Percentiles rank a stretch among this genome's conserved stretches.
These are phyloP conservation scores for Rhamnella rubrinervis DNA, from an alignment of 331 rosid species.

Conservation along the genomic window DNA sequence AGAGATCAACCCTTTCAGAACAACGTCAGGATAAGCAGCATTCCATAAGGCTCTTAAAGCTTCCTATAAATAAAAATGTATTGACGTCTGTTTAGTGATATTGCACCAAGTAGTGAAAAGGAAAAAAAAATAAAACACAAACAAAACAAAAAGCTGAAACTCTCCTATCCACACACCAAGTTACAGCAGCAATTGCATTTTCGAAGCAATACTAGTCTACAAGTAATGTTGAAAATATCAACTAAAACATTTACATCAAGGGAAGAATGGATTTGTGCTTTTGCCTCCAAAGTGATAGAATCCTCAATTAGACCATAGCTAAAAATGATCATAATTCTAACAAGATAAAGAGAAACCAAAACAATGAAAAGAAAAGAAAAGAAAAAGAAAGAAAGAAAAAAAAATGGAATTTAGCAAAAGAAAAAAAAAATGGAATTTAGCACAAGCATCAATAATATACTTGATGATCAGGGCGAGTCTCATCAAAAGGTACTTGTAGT, in stretches of 20 bases:
- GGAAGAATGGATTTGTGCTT: not conserved
- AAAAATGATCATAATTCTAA: not conserved
- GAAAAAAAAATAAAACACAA: not conserved
- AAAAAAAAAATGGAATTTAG: not conserved
- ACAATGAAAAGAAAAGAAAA: not conserved
- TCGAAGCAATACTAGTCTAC: not conserved
- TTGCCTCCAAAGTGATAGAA: not conserved
- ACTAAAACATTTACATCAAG: not conserved
- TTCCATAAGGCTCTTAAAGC: conserved; percentile 72
- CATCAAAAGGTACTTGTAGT: conserved; percentile 71
- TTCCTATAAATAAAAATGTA: conserved; percentile 51
- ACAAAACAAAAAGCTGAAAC: not conserved
- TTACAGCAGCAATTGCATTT: not conserved
- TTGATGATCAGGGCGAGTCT: conserved; percentile 71
- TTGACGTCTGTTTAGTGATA: not conserved
- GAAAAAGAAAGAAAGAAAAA: too few species aligned
- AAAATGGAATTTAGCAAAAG: not conserved
- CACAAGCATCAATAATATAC: conserved; percentile 41
- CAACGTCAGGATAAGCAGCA: conserved; percentile 73
- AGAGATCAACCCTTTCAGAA: conserved; percentile 70
- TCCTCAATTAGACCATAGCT: not conserved
- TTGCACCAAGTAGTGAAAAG: conserved; percentile 1
- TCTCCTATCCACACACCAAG: not conserved
- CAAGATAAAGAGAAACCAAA: not conserved
- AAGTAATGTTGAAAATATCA: too few species aligned